phyloP scores from a whole-genome alignment of 441 rosid species.

The Pelargonium australe region DNA sequence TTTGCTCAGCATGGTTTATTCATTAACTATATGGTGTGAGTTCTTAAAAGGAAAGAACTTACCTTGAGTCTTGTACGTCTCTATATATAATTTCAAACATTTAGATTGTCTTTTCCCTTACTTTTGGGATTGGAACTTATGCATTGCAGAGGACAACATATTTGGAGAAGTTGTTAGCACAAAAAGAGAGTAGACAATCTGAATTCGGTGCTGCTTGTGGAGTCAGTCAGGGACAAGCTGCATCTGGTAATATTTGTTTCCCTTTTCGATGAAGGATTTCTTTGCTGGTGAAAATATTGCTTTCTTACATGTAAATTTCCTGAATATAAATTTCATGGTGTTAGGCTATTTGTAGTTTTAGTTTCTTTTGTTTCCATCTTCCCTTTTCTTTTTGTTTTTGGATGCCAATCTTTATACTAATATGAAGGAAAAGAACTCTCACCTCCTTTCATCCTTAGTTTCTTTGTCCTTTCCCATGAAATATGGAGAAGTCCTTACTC shows the following conservation, averaged over 20 bases:
- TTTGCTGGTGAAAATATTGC: background rate
- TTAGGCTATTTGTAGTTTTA: background rate
- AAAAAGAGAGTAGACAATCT: constrained; percentile 23
- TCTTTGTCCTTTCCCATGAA: background rate
- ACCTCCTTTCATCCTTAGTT: background rate
- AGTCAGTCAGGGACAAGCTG: constrained; percentile 17
- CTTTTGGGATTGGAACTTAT: constrained; percentile 15
- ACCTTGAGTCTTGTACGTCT: too few relatives aligned
- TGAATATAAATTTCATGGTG: too few relatives aligned
- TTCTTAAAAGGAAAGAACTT: too few relatives aligned
- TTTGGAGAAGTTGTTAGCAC: constrained; percentile 36
- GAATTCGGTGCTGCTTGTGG: constrained; percentile 17
- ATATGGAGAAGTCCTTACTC: background rate
- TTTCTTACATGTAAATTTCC: too few relatives aligned
- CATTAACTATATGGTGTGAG: too few relatives aligned
- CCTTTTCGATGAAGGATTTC: constrained; percentile 8
- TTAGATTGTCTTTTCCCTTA: constrained; percentile 4
- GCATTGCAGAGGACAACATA: constrained; percentile 34
- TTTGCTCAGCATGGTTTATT: too few relatives aligned
- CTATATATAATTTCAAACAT: too few relatives aligned
- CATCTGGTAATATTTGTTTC: constrained; percentile 25
- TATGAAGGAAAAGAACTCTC: background rate
- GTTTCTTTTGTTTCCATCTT: background rate
- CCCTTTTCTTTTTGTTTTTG: background rate
- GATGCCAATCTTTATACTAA: background rate